phyloP scores from a whole-genome alignment of 306 rosid species.

The Rubus parviflorus region DNA sequence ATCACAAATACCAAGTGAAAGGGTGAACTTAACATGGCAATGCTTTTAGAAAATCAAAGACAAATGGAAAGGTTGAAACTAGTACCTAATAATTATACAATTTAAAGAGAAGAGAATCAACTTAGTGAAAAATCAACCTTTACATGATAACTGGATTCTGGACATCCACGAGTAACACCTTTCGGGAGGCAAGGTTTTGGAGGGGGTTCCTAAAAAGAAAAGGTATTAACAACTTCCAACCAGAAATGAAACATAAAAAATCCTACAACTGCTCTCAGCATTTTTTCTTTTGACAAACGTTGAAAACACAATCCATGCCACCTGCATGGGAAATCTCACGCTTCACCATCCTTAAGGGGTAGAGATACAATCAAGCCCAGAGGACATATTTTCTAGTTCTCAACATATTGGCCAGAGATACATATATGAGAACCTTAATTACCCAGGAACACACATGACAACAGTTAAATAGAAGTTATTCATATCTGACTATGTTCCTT shows the following conservation, averaged over 20 bases:
- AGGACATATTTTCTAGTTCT: background rate
- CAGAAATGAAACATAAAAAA: background rate
- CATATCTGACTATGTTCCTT: background rate
- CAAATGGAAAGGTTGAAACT: slow-evolving; percentile 27
- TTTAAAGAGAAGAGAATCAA: slow-evolving; percentile 20
- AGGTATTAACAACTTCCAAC: background rate
- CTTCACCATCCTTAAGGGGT: background rate
- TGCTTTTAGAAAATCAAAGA: slow-evolving; percentile 20
- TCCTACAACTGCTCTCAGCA: background rate
- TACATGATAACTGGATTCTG: slow-evolving; percentile 57
- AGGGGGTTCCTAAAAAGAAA: slow-evolving; percentile 41
- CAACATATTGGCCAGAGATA: background rate
- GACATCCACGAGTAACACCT: slow-evolving; percentile 62
- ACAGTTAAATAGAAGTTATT: background rate
- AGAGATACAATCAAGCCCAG: background rate
- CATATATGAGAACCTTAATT: background rate
- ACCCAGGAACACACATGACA: background rate
- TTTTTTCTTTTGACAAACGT: background rate
- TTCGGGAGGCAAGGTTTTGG: slow-evolving; percentile 49
- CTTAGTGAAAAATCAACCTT: slow-evolving; percentile 45
- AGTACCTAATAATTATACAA: slow-evolving; percentile 18
- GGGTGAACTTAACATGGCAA: slow-evolving; percentile 10
- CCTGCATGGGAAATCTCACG: background rate
- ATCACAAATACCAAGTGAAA: slow-evolving; percentile 13
- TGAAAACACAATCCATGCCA: slow-evolving; percentile 2